A percentile compares a stretch with the other conserved stretches of the same genome.
These are phyloP conservation scores for Quercus variabilis DNA, from an alignment of 306 rosid genomes.

Conservation along the genomic window DNA sequence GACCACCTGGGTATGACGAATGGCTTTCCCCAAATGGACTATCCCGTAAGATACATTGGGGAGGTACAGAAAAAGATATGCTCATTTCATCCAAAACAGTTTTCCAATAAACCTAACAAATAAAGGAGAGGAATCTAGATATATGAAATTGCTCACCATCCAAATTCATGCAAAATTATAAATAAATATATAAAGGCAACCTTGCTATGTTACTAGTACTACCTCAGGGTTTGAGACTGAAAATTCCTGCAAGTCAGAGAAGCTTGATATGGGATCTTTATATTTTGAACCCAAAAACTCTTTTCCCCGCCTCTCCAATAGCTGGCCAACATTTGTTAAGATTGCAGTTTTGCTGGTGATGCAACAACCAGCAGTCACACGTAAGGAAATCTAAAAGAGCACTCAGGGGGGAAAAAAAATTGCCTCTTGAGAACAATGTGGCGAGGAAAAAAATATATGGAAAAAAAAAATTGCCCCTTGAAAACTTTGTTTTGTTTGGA, in stretches of 20 bases:
- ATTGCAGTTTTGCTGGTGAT: constrained; percentile 50
- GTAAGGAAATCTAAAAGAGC: not conserved
- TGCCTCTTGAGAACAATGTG: too few species aligned
- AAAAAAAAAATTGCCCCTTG: too few species aligned
- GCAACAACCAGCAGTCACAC: constrained; percentile 9
- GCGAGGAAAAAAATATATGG: too few species aligned
- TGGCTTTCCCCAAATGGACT: constrained; percentile 30
- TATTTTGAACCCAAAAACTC: constrained; percentile 71
- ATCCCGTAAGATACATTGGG: constrained; percentile 65
- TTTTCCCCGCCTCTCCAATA: constrained; percentile 65
- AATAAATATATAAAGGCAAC: not conserved
- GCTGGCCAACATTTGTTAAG: constrained; percentile 66
- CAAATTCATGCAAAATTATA: constrained; percentile 1
- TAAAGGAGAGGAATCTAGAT: not conserved
- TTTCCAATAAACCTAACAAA: constrained; percentile 78
- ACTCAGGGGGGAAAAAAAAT: too few species aligned
- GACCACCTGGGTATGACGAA: constrained; percentile 53
- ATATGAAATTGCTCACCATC: constrained; percentile 1
- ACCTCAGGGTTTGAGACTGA: constrained; percentile 87
- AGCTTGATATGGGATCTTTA: constrained; percentile 79
- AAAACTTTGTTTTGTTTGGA: too few species aligned
- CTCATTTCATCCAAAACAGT: constrained; percentile 65
- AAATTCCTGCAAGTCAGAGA: constrained; percentile 71
- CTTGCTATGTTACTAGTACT: not conserved
- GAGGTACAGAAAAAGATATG: constrained; percentile 56